Percentiles rank a stretch among this genome's conserved stretches.
Conservation (phyloP, 1,139 yeast genomes). For the Ogataea hybrid region DNA sequence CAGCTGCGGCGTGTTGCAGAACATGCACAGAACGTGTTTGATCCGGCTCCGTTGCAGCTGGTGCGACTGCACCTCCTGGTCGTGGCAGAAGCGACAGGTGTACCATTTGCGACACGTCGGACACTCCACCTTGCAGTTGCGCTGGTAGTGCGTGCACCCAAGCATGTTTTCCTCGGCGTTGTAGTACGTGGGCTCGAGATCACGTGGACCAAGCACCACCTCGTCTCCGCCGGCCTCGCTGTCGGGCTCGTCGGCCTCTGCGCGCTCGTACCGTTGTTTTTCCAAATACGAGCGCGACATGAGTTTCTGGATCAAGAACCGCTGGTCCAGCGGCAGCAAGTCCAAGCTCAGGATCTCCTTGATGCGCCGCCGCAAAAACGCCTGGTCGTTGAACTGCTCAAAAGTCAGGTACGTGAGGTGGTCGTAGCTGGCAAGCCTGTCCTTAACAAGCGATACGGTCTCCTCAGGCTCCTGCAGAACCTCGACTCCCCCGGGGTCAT, state of each 20-base stretch:
- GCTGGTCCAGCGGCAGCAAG: constrained; percentile 53
- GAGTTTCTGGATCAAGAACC: constrained; percentile 62
- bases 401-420: constrained; percentile 37
- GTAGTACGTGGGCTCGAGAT: constrained; percentile 50
- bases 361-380: constrained; percentile 54
- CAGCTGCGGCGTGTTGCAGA: constrained; percentile 70
- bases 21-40: constrained; percentile 74
- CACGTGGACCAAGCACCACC: constrained; percentile 45
- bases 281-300: constrained; percentile 74
- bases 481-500: constrained; percentile 21
- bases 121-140: constrained; percentile 84
- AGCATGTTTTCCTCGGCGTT: constrained; percentile 43
- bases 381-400: constrained; percentile 52
- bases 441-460: constrained; percentile 10
- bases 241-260: constrained; percentile 30
- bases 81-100: constrained; percentile 86
- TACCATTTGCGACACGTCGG: constrained; percentile 72
- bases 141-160: constrained; percentile 82
- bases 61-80: constrained; percentile 55
- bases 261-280: constrained; percentile 39
- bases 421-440: constrained; percentile 24
- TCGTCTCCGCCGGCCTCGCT: constrained; percentile 28
- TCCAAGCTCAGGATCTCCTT: constrained; percentile 50
- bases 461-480: constrained; percentile 14
- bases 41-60: constrained; percentile 63